Conservation (phyloP, 805 yeast species). For the Ogataea naganishii region DNA sequence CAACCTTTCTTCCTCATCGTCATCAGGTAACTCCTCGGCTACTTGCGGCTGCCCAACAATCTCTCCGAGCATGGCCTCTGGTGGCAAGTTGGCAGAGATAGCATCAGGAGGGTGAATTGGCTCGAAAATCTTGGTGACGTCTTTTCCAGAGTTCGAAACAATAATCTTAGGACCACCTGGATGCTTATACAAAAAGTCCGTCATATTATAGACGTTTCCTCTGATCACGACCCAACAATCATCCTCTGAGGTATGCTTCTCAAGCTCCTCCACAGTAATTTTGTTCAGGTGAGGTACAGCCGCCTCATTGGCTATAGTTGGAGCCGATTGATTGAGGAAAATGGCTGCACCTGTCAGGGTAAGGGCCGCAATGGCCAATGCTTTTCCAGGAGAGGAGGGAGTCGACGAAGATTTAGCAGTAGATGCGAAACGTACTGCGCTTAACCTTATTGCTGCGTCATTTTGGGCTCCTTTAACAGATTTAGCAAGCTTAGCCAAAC, state of each 20-base stretch:
- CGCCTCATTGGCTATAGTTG: no score
- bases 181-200: conserved; percentile 26
- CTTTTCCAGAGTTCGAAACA: conserved; percentile 42
- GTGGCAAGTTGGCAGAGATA: conserved; percentile 50
- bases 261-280: conserved; percentile 24
- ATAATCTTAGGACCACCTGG: conserved; percentile 27
- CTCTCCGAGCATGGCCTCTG: conserved; percentile 52
- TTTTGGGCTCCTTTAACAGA: no score
- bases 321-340: no score
- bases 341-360: no score
- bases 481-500: no score
- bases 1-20: conserved; percentile 33
- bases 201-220: conserved; percentile 34
- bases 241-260: conserved; percentile 35
- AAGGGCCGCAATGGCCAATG: no score
- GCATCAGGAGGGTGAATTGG: conserved; percentile 92
- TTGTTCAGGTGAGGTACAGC: no score
- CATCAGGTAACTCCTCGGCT: conserved; percentile 26
- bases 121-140: conserved; percentile 76
- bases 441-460: no score
- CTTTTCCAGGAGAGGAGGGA: no score
- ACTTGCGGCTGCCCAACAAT: conserved; percentile 26
- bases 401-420: no score
- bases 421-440: no score
- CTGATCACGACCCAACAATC: conserved; percentile 44